These are phyloP conservation scores for Fraxinus anomala DNA, from an alignment of 257 asterid species.

Conservation along the genomic window DNA sequence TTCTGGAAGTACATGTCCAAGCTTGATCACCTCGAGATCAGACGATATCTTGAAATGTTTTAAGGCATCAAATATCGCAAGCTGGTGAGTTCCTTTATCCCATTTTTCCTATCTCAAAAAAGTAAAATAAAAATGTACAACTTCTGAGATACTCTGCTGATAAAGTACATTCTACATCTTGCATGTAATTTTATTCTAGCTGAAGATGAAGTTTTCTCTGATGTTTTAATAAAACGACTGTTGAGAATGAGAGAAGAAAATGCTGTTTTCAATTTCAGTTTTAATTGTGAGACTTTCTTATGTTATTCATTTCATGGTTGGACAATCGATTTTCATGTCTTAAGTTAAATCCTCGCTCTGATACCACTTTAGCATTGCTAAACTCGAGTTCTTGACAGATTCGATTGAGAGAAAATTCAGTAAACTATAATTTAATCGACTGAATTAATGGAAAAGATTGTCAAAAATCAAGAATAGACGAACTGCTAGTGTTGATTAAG, in stretches of 20 bases:
- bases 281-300: neutral
- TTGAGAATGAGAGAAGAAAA: neutral
- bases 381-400: neutral
- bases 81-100: conserved; percentile 50
- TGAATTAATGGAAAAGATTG: neutral
- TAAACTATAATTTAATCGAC: neutral
- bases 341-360: neutral
- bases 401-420: neutral
- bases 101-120: neutral
- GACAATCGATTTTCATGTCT: neutral
- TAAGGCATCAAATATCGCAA: conserved; percentile 80
- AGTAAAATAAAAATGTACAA: neutral
- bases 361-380: neutral
- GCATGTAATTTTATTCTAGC: conserved; percentile 46
- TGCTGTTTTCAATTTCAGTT: conserved; percentile 2
- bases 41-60: conserved; percentile 92
- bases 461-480: neutral
- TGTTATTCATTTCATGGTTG: neutral
- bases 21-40: conserved; percentile 79
- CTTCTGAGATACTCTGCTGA: neutral
- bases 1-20: conserved; percentile 89
- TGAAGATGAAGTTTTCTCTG: conserved; percentile 36
- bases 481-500: neutral
- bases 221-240: conserved; percentile 17
- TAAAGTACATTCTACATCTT: neutral